Evolutionary conservation across 129 eudicot genomes (phyloP).

Genomic region (Gnaphalium uliginosum): DNA sequence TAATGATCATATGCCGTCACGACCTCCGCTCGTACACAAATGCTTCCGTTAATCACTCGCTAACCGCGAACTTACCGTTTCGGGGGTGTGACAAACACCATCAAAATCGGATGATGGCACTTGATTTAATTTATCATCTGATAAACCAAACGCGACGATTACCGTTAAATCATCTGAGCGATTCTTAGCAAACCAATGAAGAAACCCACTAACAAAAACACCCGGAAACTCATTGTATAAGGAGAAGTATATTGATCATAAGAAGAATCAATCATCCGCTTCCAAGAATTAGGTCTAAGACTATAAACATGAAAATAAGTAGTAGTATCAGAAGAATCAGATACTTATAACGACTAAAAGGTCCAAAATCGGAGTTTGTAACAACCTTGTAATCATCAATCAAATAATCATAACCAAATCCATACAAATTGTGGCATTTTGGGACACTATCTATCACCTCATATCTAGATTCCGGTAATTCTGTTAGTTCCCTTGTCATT

Average conservation of each 20-base stretch:
- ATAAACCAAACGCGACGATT: conserved; percentile 49
- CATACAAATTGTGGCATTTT: too few relatives aligned
- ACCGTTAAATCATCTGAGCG: neutral
- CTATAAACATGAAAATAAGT: conserved; percentile 42
- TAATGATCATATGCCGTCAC: too few relatives aligned
- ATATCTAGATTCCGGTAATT: too few relatives aligned
- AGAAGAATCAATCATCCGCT: conserved; percentile 27
- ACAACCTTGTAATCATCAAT: conserved; percentile 61
- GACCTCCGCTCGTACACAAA: too few relatives aligned
- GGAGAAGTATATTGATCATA: conserved; percentile 38
- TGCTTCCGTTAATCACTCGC: too few relatives aligned
- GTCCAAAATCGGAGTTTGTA: conserved; percentile 32
- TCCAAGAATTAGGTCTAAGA: conserved; percentile 45
- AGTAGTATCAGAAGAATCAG: conserved; percentile 11
- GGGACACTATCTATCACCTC: too few relatives aligned
- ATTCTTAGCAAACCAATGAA: conserved; percentile 48
- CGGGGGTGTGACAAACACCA: too few relatives aligned
- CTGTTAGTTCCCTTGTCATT: too few relatives aligned
- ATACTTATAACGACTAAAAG: conserved; percentile 26
- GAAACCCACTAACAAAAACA: conserved; percentile 42
- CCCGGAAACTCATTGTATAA: conserved; percentile 32
- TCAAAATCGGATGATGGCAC: conserved; percentile 28
- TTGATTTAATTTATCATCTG: conserved; percentile 39
- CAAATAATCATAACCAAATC: conserved; percentile 28
- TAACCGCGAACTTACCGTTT: too few relatives aligned